Percentiles rank a stretch among this genome's conserved stretches.
Evolutionary conservation across 1,139 yeast species (phyloP).

Genomic region (Eremothecium cymbalariae): DNA sequence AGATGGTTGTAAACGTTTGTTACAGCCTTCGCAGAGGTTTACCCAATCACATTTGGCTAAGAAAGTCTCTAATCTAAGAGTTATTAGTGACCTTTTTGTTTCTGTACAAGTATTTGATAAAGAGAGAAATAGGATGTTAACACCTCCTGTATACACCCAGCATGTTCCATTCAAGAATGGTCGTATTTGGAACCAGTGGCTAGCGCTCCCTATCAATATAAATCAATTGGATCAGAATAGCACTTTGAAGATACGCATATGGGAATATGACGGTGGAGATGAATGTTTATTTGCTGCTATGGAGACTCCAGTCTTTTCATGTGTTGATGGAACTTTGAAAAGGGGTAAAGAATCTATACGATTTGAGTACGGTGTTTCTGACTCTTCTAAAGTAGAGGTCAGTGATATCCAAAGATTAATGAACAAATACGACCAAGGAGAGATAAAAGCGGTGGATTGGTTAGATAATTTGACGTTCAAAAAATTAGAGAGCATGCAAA

Average conservation of each 20-base stretch:
- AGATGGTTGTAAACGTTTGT: slow-evolving; percentile 42
- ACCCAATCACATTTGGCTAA: slow-evolving; percentile 46
- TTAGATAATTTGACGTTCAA: slow-evolving; percentile 61
- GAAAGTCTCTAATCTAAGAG: slow-evolving; percentile 42
- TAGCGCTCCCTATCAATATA: slow-evolving; percentile 61
- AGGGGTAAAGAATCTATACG: slow-evolving; percentile 50
- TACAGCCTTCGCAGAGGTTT: slow-evolving; percentile 48
- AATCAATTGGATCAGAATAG: slow-evolving; percentile 60
- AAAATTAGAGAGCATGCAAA: slow-evolving; percentile 42
- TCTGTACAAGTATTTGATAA: slow-evolving; percentile 55
- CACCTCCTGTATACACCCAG: slow-evolving; percentile 60
- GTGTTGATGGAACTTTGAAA: slow-evolving; percentile 40
- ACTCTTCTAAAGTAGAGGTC: slow-evolving; percentile 30
- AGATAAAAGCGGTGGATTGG: slow-evolving; percentile 60
- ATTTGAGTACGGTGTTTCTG: slow-evolving; percentile 28
- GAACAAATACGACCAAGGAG: slow-evolving; percentile 63
- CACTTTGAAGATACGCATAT: slow-evolving; percentile 52
- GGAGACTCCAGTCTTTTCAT: slow-evolving; percentile 51
- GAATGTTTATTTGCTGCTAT: slow-evolving; percentile 52
- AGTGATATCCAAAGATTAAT: slow-evolving; percentile 46
- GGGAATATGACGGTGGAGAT: slow-evolving; percentile 53
- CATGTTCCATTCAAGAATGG: slow-evolving; percentile 49
- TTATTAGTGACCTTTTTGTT: slow-evolving; percentile 54
- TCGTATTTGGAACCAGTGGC: slow-evolving; percentile 51
- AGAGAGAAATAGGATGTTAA: slow-evolving; percentile 41